Evolutionary conservation across 2,329 filamentous ascomycete species (phyloP).

Genomic region (Cercospora sp.): DNA sequence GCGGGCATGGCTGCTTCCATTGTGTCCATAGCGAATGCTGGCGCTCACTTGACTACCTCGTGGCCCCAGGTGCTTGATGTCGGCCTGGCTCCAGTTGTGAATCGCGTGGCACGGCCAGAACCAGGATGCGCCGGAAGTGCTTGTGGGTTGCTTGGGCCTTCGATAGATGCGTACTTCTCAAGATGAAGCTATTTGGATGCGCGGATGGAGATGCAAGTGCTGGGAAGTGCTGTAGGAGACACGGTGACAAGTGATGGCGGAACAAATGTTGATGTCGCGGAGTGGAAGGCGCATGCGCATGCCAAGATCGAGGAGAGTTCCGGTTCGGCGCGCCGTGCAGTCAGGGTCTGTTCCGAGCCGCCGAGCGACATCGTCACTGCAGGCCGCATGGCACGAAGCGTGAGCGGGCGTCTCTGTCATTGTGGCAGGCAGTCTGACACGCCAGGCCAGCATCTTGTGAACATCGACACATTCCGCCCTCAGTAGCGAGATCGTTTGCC

Average conservation of each 20-base stretch:
- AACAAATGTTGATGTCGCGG: not conserved
- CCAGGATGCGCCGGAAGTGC: not conserved
- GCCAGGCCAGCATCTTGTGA: not conserved
- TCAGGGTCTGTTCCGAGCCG: not conserved
- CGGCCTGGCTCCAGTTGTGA: not conserved
- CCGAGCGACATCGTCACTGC: not conserved
- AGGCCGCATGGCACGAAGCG: not conserved
- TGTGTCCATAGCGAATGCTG: not conserved
- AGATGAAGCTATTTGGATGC: not conserved
- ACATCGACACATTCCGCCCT: not conserved
- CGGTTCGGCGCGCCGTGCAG: not conserved
- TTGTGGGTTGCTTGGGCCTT: not conserved
- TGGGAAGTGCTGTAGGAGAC: not conserved
- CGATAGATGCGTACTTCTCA: not conserved
- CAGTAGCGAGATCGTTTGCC: not conserved
- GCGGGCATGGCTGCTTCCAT: conserved; percentile 4
- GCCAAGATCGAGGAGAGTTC: not conserved
- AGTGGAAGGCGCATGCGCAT: not conserved
- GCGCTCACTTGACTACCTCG: not conserved
- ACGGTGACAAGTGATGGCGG: not conserved
- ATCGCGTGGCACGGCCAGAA: not conserved
- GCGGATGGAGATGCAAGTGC: not conserved
- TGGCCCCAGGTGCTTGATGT: not conserved
- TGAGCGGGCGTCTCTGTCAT: not conserved
- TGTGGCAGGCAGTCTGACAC: not conserved